Base-by-base conservation (phyloP, 129 eudicot genomes). In the Flaveria bidentis region DNA sequence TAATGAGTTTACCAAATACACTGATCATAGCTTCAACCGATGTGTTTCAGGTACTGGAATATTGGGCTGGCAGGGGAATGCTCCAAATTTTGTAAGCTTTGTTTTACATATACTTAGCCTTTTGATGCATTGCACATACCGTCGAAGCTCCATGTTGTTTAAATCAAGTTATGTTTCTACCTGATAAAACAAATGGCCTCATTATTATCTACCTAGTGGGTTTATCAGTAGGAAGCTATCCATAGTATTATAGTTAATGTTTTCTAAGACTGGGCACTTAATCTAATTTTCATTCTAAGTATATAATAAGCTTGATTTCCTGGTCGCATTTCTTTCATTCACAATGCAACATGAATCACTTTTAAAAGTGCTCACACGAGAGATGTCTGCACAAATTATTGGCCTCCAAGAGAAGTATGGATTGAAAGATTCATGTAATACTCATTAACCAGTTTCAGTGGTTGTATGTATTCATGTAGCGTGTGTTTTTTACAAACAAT, bases 21-120 rank as follows among this genome's bases (percentile, higher is more conserved):
- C 79, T 80, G 15, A 86, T 76, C 78, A 13, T 44, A 55, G 51
- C 63, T 68, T 76, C 65, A 51, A 39, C 66, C 36, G 14, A 25
- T 46, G 62, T 69, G 56, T 73, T 87, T 88, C 89, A 94, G 99
- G 86, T 94, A 46, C 82, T 94, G 79, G 96, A 94, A 71, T 94
- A 84, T 68, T 94, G 97, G 97, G 91, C 79, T 25, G 96, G 97
- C 77, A 91, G 99, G 85, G 97, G 99, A 68, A 94, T 94, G 97
- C 99, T 94, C 81, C 99, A 94, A 81, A 94, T 94, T 81, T 94
- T 94, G 99, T 94, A 91, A 47, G 97, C 81, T 49, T 56, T 30
- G 0, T 26, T 70, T 57, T 79, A 25, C 57, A 73, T 82, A 57
- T 53, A 67, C 50, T 71, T 12, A n/a, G 55, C 69, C 22, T 70